A percentile compares a stretch with the other conserved stretches of the same genome.
Evolutionary conservation across 495 filamentous ascomycete species (phyloP).

Genomic region (Collariella sp.): DNA sequence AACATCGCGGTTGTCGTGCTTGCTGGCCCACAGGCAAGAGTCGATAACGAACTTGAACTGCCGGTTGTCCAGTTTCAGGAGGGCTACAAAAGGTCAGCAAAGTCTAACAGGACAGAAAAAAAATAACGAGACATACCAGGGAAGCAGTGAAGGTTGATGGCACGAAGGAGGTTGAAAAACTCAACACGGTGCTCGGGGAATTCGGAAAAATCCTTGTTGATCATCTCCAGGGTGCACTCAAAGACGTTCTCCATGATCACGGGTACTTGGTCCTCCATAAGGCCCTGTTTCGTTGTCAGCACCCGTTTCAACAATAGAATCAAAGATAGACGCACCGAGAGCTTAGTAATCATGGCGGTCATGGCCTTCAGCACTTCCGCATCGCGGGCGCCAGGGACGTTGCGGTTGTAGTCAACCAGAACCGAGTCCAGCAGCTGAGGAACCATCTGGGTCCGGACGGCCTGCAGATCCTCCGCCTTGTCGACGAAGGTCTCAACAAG

Average conservation of each 20-base stretch:
- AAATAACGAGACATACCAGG: slow-evolving; percentile 31
- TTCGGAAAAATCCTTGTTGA: slow-evolving; percentile 99
- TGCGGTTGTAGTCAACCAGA: slow-evolving; percentile 90
- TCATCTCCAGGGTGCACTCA: slow-evolving; percentile 98
- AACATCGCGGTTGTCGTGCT: slow-evolving; percentile 97
- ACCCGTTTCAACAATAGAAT: neutral
- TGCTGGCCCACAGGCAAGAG: slow-evolving; percentile 98
- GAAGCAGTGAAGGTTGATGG: slow-evolving; percentile 96
- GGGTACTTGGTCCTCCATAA: slow-evolving; percentile 95
- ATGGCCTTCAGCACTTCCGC: slow-evolving; percentile 95
- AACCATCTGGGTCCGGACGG: slow-evolving; percentile 85
- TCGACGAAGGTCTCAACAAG: slow-evolving; percentile 96
- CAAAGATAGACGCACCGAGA: slow-evolving; percentile 62
- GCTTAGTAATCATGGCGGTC: slow-evolving; percentile 92
- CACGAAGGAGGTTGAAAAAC: slow-evolving; percentile 92
- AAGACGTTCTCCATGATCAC: slow-evolving; percentile 98
- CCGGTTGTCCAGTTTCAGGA: slow-evolving; percentile 84
- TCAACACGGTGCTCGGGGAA: slow-evolving; percentile 97
- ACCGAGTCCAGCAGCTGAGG: slow-evolving; percentile 95
- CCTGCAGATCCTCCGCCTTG: slow-evolving; percentile 91
- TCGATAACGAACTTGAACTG: slow-evolving; percentile 99
- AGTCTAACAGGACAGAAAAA: neutral
- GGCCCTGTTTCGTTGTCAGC: slow-evolving; percentile 38
- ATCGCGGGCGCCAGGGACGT: slow-evolving; percentile 92
- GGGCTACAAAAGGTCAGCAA: slow-evolving; percentile 36